These are phyloP conservation scores for Chiua virens DNA, from an alignment of 768 basidiomycete species.

Conservation along the genomic window DNA sequence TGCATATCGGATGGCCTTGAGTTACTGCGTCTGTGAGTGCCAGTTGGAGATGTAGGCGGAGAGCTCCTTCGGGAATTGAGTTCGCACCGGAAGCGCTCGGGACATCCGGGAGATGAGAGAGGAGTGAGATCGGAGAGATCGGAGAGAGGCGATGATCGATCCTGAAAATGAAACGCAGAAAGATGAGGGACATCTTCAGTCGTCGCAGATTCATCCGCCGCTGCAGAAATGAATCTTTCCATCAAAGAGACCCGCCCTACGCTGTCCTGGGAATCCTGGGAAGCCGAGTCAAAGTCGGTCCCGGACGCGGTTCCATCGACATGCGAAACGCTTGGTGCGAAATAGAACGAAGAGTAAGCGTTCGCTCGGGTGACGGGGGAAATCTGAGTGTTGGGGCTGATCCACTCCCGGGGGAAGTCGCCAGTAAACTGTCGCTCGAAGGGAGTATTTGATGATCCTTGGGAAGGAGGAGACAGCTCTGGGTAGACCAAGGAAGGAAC, in stretches of 20 bases:
- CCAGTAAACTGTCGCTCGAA: constrained; percentile 30
- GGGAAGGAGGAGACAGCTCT: constrained; percentile 29
- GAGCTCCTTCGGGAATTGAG: constrained; percentile 10
- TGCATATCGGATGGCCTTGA: background rate
- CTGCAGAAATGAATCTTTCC: constrained; percentile 29
- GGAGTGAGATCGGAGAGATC: constrained; percentile 31
- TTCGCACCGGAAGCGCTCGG: constrained; percentile 1
- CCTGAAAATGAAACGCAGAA: constrained; percentile 5
- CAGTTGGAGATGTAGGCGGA: constrained; percentile 22
- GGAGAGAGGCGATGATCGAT: constrained; percentile 25
- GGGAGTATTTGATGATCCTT: constrained; percentile 25
- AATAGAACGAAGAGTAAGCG: background rate
- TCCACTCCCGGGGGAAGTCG: constrained; percentile 22
- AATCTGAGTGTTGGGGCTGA: constrained; percentile 8
- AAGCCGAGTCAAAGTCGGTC: background rate
- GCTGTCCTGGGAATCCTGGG: constrained; percentile 8
- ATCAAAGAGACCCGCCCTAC: constrained; percentile 24
- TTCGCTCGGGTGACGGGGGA: constrained; percentile 25
- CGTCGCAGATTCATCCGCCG: constrained; percentile 12
- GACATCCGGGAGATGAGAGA: constrained; percentile 25
- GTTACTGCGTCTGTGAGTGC: background rate
- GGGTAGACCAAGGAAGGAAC: constrained; percentile 18
- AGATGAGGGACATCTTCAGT: background rate
- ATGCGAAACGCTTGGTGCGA: constrained; percentile 8
- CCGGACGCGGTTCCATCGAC: background rate